Conservation (phyloP, 768 basidiomycete genomes). For the Termitomyces sp. region DNA sequence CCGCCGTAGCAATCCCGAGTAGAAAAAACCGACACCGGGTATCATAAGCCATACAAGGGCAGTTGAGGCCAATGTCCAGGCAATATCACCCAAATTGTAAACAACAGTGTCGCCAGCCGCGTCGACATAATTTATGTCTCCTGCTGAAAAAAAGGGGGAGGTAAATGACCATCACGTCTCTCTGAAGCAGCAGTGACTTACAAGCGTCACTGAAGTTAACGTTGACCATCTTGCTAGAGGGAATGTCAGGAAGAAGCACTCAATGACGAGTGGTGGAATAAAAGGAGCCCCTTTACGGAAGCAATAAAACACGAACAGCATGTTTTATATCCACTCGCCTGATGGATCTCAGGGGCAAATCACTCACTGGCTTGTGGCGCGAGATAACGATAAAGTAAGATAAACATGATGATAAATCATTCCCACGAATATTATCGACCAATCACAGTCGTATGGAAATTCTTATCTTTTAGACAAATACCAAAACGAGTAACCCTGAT, state of each 20-base stretch:
- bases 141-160: slow-evolving; percentile 21
- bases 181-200: slow-evolving; percentile 7
- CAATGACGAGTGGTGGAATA: not conserved
- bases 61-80: slow-evolving; percentile 60
- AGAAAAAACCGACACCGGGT: slow-evolving; percentile 83
- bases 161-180: not conserved
- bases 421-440: slow-evolving; percentile 11
- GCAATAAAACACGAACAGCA: not conserved
- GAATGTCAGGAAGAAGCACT: not conserved
- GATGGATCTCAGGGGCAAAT: slow-evolving; percentile 1
- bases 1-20: slow-evolving; percentile 84
- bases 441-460: not conserved
- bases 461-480: slow-evolving; percentile 7
- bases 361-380: slow-evolving; percentile 5
- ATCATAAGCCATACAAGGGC: slow-evolving; percentile 87
- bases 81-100: slow-evolving; percentile 47
- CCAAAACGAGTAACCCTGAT: not conserved
- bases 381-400: slow-evolving; percentile 1
- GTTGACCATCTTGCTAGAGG: slow-evolving; percentile 25
- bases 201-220: slow-evolving; percentile 22
- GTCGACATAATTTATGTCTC: slow-evolving; percentile 27
- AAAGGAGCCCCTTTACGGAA: not conserved
- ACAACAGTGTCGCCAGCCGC: slow-evolving; percentile 23
- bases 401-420: slow-evolving; percentile 2
- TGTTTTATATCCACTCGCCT: slow-evolving; percentile 6